phyloP scores from a whole-genome alignment of 2,329 filamentous ascomycete genomes.

The Botrytis hyacinthi region DNA sequence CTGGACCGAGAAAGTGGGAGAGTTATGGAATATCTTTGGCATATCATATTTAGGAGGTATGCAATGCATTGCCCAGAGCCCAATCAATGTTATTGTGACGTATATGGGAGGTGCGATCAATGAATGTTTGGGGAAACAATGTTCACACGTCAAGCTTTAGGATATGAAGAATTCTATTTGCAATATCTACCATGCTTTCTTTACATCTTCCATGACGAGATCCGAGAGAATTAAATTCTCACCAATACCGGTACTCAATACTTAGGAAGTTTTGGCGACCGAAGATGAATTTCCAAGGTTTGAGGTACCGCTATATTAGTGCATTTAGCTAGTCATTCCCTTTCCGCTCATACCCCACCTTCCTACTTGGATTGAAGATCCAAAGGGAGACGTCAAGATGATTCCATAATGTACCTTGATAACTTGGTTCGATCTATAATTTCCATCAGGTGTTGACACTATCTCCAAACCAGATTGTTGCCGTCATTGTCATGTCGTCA shows the following conservation, averaged over 20 bases:
- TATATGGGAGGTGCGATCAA: constrained; percentile 36
- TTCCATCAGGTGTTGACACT: neutral
- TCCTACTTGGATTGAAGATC: neutral
- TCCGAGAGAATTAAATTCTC: neutral
- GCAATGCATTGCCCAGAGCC: constrained; percentile 31
- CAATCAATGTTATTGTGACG: constrained; percentile 37
- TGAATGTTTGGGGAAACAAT: constrained; percentile 20
- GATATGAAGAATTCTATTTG: neutral
- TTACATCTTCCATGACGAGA: neutral
- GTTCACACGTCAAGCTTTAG: constrained; percentile 1
- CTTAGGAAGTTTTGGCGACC: neutral
- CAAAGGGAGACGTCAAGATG: neutral
- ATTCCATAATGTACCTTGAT: neutral
- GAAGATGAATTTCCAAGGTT: neutral
- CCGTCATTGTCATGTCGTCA: neutral
- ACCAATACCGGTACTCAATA: neutral
- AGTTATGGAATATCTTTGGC: constrained; percentile 65
- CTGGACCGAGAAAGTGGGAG: constrained; percentile 56
- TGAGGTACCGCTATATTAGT: neutral
- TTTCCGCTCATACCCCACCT: neutral
- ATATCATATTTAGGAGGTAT: constrained; percentile 59
- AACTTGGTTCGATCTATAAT: neutral
- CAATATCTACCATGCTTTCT: neutral
- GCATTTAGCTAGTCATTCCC: neutral
- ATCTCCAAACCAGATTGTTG: neutral